These are phyloP conservation scores for Limonium bicolor DNA, from an alignment of 148 eudicot species.

Conservation along the genomic window DNA sequence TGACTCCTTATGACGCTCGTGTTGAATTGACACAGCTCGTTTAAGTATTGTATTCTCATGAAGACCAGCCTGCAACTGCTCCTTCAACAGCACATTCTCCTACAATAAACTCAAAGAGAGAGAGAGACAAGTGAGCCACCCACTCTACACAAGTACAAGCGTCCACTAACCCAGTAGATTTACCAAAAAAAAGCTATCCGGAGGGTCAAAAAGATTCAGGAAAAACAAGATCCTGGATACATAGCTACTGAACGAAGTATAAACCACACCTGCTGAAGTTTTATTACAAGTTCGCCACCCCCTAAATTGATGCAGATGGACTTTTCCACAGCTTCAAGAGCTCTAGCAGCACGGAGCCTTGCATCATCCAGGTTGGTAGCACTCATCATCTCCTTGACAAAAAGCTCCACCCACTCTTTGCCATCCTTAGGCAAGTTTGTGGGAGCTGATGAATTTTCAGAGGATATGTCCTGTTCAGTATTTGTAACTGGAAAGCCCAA, in stretches of 20 bases:
- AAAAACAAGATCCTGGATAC: no score
- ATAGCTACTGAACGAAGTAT: neutral
- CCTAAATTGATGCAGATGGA: conserved; percentile 34
- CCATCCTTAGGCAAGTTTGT: conserved; percentile 40
- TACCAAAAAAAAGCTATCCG: neutral
- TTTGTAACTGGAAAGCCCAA: neutral
- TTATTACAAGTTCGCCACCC: no score
- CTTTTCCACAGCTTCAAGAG: conserved; percentile 53
- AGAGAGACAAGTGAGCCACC: no score
- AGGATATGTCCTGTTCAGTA: conserved; percentile 17
- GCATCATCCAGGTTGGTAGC: conserved; percentile 68
- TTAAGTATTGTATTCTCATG: conserved; percentile 69
- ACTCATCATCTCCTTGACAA: conserved; percentile 55
- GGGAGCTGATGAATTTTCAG: conserved; percentile 14
- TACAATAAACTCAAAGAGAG: conserved; percentile 8
- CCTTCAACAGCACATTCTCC: conserved; percentile 74
- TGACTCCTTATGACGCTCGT: conserved; percentile 68
- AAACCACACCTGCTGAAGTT: conserved; percentile 38
- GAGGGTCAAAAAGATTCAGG: neutral
- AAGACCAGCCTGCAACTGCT: conserved; percentile 45
- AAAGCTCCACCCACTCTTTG: conserved; percentile 65
- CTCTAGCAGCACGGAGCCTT: conserved; percentile 44
- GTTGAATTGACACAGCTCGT: conserved; percentile 72
- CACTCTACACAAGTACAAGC: no score
- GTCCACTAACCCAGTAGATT: neutral